A percentile compares a stretch with the other conserved stretches of the same genome.
phyloP scores from a whole-genome alignment of 2,329 filamentous ascomycete genomes.

The Phyllachora maydis region DNA sequence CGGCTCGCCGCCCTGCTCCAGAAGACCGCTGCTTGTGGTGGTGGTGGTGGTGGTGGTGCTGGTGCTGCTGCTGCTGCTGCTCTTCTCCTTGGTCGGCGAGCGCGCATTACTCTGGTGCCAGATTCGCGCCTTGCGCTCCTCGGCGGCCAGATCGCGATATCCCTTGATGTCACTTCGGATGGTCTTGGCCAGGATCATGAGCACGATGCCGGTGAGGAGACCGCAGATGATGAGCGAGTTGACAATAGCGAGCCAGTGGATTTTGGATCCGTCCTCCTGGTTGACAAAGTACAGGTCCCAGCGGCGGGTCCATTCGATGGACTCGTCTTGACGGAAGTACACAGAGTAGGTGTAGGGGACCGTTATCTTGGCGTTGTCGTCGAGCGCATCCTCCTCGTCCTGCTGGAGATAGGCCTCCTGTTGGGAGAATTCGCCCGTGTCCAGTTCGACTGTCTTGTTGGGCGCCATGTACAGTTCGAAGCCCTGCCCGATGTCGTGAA shows the following conservation, averaged over 20 bases:
- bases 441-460: constrained; percentile 33
- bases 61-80: constrained; percentile 16
- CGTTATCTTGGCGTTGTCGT: constrained; percentile 43
- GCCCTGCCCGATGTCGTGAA: constrained; percentile 39
- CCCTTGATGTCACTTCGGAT: constrained; percentile 61
- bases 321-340: constrained; percentile 69
- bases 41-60: constrained; percentile 34
- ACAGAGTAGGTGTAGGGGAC: constrained; percentile 81
- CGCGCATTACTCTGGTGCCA: too few relatives aligned
- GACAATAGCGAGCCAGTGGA: constrained; percentile 76
- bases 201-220: constrained; percentile 56
- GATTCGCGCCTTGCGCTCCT: constrained; percentile 55
- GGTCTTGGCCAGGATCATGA: constrained; percentile 64
- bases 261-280: constrained; percentile 60
- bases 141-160: constrained; percentile 42
- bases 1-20: constrained; percentile 35
- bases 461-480: constrained; percentile 49
- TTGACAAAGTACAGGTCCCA: constrained; percentile 87
- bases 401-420: constrained; percentile 37
- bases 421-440: constrained; percentile 26
- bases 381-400: constrained; percentile 25
- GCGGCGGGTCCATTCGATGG: constrained; percentile 61
- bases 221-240: constrained; percentile 74
- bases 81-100: constrained; percentile 24
- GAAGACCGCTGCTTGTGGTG: too few relatives aligned